These are phyloP conservation scores for Heliamphora ciliata DNA, from an alignment of 179 eudicot genomes.

Conservation along the genomic window DNA sequence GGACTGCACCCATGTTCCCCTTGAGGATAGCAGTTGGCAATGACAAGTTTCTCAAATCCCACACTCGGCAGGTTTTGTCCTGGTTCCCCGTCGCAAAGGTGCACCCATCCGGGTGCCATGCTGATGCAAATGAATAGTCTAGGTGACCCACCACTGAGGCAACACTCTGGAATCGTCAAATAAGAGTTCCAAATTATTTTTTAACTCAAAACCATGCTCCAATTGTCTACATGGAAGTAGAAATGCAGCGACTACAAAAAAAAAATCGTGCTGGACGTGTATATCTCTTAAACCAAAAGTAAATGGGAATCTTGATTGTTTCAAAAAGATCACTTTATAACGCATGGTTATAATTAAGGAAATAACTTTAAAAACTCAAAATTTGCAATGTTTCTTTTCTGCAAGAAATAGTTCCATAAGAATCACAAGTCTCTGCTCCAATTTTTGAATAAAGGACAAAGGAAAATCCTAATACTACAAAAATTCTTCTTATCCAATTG, in stretches of 20 bases:
- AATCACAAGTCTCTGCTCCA: neutral
- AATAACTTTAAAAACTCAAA: neutral
- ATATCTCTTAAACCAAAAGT: neutral
- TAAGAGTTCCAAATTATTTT: neutral
- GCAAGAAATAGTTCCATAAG: neutral
- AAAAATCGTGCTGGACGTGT: neutral
- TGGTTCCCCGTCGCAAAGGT: constrained; percentile 85
- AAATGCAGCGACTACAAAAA: neutral
- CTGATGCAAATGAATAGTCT: constrained; percentile 76
- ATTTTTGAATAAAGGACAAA: neutral
- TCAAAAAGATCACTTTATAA: neutral
- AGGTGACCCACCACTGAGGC: constrained; percentile 60
- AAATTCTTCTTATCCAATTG: neutral
- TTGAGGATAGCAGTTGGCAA: constrained; percentile 50
- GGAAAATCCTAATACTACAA: neutral
- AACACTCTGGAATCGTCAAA: constrained; percentile 32
- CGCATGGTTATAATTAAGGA: neutral
- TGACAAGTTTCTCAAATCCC: constrained; percentile 65
- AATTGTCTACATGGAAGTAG: neutral
- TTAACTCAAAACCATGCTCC: neutral
- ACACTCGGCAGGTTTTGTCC: constrained; percentile 79
- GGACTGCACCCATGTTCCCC: constrained; percentile 73
- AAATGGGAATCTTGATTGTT: neutral
- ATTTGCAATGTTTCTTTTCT: neutral
- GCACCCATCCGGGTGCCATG: constrained; percentile 77